Evolutionary conservation across 1,139 yeast genomes (phyloP).

Genomic region (Scheffersomyces parashehatae): DNA sequence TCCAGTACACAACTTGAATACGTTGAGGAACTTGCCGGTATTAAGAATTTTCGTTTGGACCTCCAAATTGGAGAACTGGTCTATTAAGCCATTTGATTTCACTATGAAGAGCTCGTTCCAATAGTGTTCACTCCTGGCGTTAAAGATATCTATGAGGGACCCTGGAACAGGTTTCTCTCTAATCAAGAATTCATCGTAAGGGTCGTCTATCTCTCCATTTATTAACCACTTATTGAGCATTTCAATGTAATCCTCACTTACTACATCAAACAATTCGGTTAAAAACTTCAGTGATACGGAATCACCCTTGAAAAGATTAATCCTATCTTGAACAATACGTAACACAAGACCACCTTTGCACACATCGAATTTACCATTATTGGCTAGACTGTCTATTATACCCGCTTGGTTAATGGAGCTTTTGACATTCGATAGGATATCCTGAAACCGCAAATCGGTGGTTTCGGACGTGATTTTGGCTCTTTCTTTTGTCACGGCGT

Average conservation of each 20-base stretch:
- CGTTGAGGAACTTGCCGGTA: slow-evolving; percentile 84
- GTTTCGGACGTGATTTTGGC: slow-evolving; percentile 7
- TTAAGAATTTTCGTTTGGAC: slow-evolving; percentile 65
- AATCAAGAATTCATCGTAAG: slow-evolving; percentile 80
- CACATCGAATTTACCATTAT: slow-evolving; percentile 51
- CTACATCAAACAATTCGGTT: slow-evolving; percentile 50
- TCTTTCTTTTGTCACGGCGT: slow-evolving; percentile 35
- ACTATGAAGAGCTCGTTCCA: slow-evolving; percentile 87
- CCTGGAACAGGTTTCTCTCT: slow-evolving; percentile 41
- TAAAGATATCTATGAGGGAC: slow-evolving; percentile 35
- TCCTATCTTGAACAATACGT: slow-evolving; percentile 58
- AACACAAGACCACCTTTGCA: slow-evolving; percentile 74
- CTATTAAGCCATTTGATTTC: slow-evolving; percentile 72
- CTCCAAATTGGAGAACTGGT: slow-evolving; percentile 57
- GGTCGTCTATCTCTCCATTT: slow-evolving; percentile 75
- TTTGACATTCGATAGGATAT: slow-evolving; percentile 12
- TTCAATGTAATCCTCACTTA: slow-evolving; percentile 63
- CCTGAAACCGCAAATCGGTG: slow-evolving; percentile 6
- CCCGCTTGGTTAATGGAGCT: slow-evolving; percentile 45
- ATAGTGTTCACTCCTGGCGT: slow-evolving; percentile 64
- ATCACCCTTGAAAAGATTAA: slow-evolving; percentile 68
- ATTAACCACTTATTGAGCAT: slow-evolving; percentile 81
- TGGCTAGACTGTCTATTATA: slow-evolving; percentile 48
- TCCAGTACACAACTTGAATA: slow-evolving; percentile 61
- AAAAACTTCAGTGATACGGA: slow-evolving; percentile 54